Evolutionary conservation across 1,284 basidiomycete species (phyloP).

Genomic region (Chalciporus piperatoides): DNA sequence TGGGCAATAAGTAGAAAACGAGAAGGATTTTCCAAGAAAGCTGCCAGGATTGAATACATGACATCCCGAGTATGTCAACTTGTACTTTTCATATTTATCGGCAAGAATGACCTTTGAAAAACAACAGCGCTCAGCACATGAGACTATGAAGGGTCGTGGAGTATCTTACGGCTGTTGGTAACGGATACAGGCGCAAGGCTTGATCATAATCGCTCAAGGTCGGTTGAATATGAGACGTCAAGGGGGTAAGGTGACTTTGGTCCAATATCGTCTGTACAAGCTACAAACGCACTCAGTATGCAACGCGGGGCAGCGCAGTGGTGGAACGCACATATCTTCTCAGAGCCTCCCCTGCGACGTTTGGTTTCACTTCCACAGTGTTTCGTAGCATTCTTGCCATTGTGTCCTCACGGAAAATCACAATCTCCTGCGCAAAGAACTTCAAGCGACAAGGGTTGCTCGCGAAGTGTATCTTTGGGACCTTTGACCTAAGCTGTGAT

Average conservation of each 20-base stretch:
- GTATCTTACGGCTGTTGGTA: slow-evolving; percentile 77
- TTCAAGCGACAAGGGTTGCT: slow-evolving; percentile 94
- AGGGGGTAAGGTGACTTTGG: slow-evolving; percentile 86
- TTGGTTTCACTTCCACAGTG: slow-evolving; percentile 80
- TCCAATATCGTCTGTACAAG: slow-evolving; percentile 92
- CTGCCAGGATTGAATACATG: slow-evolving; percentile 98
- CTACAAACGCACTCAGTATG: slow-evolving; percentile 40
- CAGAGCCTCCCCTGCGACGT: slow-evolving; percentile 70
- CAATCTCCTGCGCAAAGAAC: slow-evolving; percentile 96
- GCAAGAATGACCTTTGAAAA: slow-evolving; percentile 80
- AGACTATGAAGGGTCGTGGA: background rate
- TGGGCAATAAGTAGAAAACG: slow-evolving; percentile 88
- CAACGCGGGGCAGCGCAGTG: background rate
- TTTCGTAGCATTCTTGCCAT: slow-evolving; percentile 96
- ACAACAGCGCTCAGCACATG: slow-evolving; percentile 9
- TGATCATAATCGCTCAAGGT: slow-evolving; percentile 92
- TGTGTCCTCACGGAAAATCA: slow-evolving; percentile 88
- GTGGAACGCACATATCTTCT: slow-evolving; percentile 76
- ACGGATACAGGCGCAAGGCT: slow-evolving; percentile 87
- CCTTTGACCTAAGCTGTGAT: slow-evolving; percentile 60
- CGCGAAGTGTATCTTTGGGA: slow-evolving; percentile 79
- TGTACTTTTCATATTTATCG: slow-evolving; percentile 95
- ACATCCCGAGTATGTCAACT: slow-evolving; percentile 96
- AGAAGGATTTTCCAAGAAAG: slow-evolving; percentile 75
- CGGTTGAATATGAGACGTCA: slow-evolving; percentile 82